Evolutionary conservation across 73 alveolate species (phyloP).

Genomic region (Effrenium voratum): DNA sequence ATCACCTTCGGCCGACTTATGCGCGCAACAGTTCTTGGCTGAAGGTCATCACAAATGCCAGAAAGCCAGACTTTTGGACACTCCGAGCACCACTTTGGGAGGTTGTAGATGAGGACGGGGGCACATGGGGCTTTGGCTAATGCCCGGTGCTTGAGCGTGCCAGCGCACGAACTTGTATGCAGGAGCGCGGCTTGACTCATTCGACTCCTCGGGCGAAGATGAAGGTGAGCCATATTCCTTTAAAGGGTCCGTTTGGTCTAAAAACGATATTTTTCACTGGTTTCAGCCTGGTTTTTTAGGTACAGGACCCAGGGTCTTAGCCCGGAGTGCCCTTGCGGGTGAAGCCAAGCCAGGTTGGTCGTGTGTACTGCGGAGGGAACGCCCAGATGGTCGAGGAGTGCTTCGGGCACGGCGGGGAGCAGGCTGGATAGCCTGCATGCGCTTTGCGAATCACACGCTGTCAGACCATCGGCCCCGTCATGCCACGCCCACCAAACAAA

Average conservation of each 20-base stretch:
- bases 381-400: constrained; percentile 56
- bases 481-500: too few relatives aligned
- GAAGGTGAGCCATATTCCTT: neutral
- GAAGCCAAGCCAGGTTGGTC: constrained; percentile 63
- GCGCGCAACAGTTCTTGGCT: too few relatives aligned
- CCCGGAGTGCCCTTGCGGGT: too few relatives aligned
- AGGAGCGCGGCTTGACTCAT: constrained; percentile 55
- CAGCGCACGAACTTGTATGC: too few relatives aligned
- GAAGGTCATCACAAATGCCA: constrained; percentile 65
- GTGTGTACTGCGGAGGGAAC: constrained; percentile 47
- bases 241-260: neutral
- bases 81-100: constrained; percentile 61
- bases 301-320: too few relatives aligned
- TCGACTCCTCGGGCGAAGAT: constrained; percentile 55
- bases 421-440: neutral
- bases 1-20: too few relatives aligned
- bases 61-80: constrained; percentile 60
- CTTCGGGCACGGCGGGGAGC: constrained; percentile 61
- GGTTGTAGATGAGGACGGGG: constrained; percentile 33
- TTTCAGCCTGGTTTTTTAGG: too few relatives aligned
- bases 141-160: too few relatives aligned
- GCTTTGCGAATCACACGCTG: too few relatives aligned
- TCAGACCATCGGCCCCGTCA: too few relatives aligned
- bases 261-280: too few relatives aligned
- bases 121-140: too few relatives aligned